These are phyloP conservation scores for Ampelocalamus luodianensis DNA, from an alignment of 176 grass and related monocot species.

Conservation along the genomic window DNA sequence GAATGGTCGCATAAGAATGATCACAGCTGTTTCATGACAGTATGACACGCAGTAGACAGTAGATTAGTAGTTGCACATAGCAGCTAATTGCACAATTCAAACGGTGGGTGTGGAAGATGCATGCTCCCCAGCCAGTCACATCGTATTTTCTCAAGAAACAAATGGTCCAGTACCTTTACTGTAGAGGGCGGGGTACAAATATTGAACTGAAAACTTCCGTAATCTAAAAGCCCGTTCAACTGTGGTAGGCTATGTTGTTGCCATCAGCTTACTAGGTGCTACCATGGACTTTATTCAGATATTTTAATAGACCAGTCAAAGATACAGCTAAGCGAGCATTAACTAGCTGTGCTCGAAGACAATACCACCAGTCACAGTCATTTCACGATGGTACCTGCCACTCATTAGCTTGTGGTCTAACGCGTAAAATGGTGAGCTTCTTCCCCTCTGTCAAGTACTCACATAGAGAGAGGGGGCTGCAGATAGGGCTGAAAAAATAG, in stretches of 20 bases:
- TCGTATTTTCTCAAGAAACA: background rate
- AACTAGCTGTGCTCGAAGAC: background rate
- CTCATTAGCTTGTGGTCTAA: constrained; percentile 19
- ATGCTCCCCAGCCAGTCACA: background rate
- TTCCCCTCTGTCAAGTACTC: too few species aligned
- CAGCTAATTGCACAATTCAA: background rate
- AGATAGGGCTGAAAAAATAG: too few species aligned
- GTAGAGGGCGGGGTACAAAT: too few species aligned
- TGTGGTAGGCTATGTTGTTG: background rate
- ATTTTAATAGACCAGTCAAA: background rate
- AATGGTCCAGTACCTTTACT: too few species aligned
- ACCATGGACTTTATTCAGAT: too few species aligned
- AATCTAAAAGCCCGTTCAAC: too few species aligned
- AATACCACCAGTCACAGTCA: background rate
- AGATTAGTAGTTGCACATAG: background rate
- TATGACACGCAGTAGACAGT: background rate
- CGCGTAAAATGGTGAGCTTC: background rate
- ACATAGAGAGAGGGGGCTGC: too few species aligned
- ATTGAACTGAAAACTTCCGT: too few species aligned
- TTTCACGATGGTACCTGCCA: background rate
- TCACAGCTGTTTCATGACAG: constrained; percentile 3
- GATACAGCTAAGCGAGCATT: background rate
- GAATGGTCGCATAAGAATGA: background rate
- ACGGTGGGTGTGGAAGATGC: background rate
- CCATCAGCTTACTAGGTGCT: constrained; percentile 14